These are phyloP conservation scores for Oryza meridionalis DNA, from an alignment of 176 grass and related monocot genomes.

Conservation along the genomic window DNA sequence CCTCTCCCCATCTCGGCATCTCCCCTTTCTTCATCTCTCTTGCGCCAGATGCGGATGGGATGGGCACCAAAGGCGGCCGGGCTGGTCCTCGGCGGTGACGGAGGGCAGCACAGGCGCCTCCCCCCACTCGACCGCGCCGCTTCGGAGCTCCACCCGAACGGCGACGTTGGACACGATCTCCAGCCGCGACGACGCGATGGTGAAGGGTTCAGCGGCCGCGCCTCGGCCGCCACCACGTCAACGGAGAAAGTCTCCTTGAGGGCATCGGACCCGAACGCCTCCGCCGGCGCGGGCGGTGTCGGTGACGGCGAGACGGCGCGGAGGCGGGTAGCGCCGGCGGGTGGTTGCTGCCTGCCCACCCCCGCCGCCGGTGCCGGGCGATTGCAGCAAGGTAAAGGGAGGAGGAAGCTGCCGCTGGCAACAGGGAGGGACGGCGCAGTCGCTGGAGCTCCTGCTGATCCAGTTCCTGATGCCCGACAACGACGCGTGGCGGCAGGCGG, in stretches of 20 bases:
- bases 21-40: no score
- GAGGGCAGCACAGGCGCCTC: slow-evolving; percentile 89
- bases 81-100: slow-evolving; percentile 88
- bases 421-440: no score
- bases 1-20: no score
- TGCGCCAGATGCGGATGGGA: no score
- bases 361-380: no score
- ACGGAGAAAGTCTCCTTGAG: slow-evolving; percentile 85
- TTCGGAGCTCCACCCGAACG: slow-evolving; percentile 76
- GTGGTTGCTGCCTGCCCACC: no score
- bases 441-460: no score
- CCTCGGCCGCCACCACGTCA: slow-evolving; percentile 72
- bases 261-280: slow-evolving; percentile 64
- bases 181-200: slow-evolving; percentile 84
- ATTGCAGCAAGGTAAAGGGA: no score
- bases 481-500: no score
- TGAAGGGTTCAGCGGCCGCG: slow-evolving; percentile 84
- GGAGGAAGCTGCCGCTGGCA: no score
- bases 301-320: slow-evolving; percentile 45
- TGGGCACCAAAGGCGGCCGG: neutral
- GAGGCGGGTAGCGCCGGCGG: neutral
- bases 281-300: slow-evolving; percentile 27
- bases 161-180: slow-evolving; percentile 73
- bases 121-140: slow-evolving; percentile 81
- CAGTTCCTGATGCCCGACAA: no score